Percentiles rank a stretch among this genome's conserved stretches.
Evolutionary conservation across 768 basidiomycete genomes (phyloP).

Genomic region (Lactifluus echinatus): DNA sequence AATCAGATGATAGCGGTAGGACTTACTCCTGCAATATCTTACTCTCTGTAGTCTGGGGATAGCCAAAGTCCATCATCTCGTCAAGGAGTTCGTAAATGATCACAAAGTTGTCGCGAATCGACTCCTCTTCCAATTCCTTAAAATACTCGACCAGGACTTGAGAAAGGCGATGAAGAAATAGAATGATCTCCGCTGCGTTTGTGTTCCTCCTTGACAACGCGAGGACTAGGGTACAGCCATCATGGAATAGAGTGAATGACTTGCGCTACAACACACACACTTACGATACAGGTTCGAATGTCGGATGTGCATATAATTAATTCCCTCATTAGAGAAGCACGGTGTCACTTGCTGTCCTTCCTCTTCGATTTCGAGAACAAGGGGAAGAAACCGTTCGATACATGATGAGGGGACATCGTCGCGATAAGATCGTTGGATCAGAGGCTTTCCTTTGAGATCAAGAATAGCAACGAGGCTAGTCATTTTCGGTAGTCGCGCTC

Average conservation of each 20-base stretch:
- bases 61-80: constrained; percentile 99
- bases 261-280: constrained; percentile 26
- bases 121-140: constrained; percentile 98
- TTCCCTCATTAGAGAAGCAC: constrained; percentile 88
- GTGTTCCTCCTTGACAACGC: constrained; percentile 93
- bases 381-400: constrained; percentile 89
- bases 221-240: constrained; percentile 49
- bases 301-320: constrained; percentile 98
- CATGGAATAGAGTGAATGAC: not conserved
- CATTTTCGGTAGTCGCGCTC: constrained; percentile 30
- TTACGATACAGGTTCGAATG: constrained; percentile 95
- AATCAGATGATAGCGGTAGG: not conserved
- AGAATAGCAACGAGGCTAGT: constrained; percentile 83
- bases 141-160: constrained; percentile 97
- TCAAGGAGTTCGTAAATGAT: constrained; percentile 98
- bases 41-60: constrained; percentile 97
- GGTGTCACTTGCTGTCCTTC: constrained; percentile 94
- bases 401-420: constrained; percentile 89
- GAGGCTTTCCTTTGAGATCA: constrained; percentile 96
- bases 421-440: constrained; percentile 93
- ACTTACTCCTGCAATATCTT: constrained; percentile 92
- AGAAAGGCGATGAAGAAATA: constrained; percentile 90
- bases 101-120: constrained; percentile 97
- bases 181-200: constrained; percentile 92
- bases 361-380: constrained; percentile 93